Conservation (phyloP, 805 yeast species). For the Lipomyces starkeyi region DNA sequence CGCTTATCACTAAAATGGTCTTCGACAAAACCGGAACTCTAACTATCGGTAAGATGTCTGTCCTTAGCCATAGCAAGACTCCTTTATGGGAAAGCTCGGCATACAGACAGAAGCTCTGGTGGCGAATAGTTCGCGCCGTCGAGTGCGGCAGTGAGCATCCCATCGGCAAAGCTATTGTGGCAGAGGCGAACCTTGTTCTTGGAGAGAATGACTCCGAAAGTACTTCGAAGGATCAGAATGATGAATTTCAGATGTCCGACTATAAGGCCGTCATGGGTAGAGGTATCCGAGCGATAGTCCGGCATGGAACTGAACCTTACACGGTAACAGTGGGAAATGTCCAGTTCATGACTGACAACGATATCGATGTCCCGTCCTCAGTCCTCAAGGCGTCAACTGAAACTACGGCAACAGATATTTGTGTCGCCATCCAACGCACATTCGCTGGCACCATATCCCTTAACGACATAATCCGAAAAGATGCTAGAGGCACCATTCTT, state of each 20-base stretch:
- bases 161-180: slow-evolving; percentile 71
- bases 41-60: slow-evolving; percentile 80
- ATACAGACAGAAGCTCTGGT: slow-evolving; percentile 46
- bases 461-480: slow-evolving; percentile 69
- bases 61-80: slow-evolving; percentile 38
- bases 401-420: slow-evolving; percentile 56
- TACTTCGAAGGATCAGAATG: neutral
- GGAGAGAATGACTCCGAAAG: slow-evolving; percentile 9
- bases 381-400: slow-evolving; percentile 38
- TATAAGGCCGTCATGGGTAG: slow-evolving; percentile 45
- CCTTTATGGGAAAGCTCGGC: slow-evolving; percentile 25
- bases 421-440: slow-evolving; percentile 61
- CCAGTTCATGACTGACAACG: slow-evolving; percentile 48
- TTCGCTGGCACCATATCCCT: slow-evolving; percentile 72
- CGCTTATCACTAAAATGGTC: slow-evolving; percentile 65
- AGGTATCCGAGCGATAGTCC: slow-evolving; percentile 45
- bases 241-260: slow-evolving; percentile 26
- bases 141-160: slow-evolving; percentile 89
- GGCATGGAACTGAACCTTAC: slow-evolving; percentile 34
- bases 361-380: slow-evolving; percentile 29
- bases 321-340: slow-evolving; percentile 62
- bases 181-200: slow-evolving; percentile 43
- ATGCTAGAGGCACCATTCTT: slow-evolving; percentile 65
- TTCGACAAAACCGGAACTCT: slow-evolving; percentile 97
- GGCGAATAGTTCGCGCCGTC: slow-evolving; percentile 62